Evolutionary conservation across 208 protist genomes (phyloP), one percentile per base, ranked within the genome.

Genomic region (Leishmania aethiopica): DNA sequence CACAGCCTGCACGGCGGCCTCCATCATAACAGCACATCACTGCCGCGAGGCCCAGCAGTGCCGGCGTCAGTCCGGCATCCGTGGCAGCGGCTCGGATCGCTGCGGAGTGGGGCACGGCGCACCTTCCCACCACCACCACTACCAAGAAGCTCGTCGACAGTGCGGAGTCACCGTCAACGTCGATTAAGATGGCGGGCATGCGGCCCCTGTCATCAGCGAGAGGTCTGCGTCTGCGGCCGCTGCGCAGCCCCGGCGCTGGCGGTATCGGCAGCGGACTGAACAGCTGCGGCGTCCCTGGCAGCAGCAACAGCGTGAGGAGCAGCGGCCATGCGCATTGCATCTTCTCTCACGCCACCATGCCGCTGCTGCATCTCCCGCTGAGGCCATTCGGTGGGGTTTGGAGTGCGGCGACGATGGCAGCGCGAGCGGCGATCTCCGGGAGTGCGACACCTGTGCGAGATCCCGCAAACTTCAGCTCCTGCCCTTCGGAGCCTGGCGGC

Each of bases 251-350:
- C 69, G 22, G 45, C 8, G 37, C 45, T 53, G 45, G 69, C 25
- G 69, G 69, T 42, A 70, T 70, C 35, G 64, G 64, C 64, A 70
- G 64, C 64, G 64, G 32, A 35, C 64, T 70, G 32, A 17, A 70
- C 32, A 70, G 10, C 67, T 3, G 42, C 32, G 40, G 67, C 40
- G 67, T 45, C 67, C 22, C 17, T 57, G 47, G 25, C 22, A 49
- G 71, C 15, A 75, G 22, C 42, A 74, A 25, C 69, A 74, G 42
- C 25, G 10, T 15, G 42, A 28, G 5, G 45, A 70, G 35, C 69
- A 35, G 37, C 42, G 69, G 0, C 1, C 71, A 40, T 57, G 22
- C n/a, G 13, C 71, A 59, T 40, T 47, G 8, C 71, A 75, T 35
- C 25, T 1, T 59, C 47, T 25, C 28, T 28, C 40, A 59, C 47